phyloP scores from a whole-genome alignment of 768 basidiomycete species.

The Leccinum uliginosum region DNA sequence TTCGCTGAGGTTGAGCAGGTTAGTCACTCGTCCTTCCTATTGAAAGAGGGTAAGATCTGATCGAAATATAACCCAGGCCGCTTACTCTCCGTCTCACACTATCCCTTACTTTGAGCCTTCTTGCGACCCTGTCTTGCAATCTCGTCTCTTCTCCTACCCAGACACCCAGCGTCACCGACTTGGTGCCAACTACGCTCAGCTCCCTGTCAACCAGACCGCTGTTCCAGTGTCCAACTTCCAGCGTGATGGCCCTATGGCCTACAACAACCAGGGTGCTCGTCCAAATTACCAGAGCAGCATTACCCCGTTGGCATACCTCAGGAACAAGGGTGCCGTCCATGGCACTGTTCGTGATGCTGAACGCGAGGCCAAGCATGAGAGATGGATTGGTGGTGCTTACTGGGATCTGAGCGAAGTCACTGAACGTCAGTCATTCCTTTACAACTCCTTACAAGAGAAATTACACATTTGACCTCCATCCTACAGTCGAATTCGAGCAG shows the following conservation, averaged over 20 bases:
- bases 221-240: constrained; percentile 85
- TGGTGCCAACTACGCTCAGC: constrained; percentile 75
- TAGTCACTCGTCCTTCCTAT: constrained; percentile 29
- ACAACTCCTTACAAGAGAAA: neutral
- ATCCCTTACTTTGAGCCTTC: constrained; percentile 88
- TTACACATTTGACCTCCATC: neutral
- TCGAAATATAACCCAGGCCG: constrained; percentile 38
- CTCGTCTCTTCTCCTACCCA: constrained; percentile 92
- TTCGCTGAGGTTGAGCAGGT: constrained; percentile 96
- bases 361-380: constrained; percentile 56
- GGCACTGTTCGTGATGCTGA: constrained; percentile 36
- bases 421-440: constrained; percentile 56
- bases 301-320: constrained; percentile 62
- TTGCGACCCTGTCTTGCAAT: constrained; percentile 90
- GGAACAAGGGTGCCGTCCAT: constrained; percentile 43
- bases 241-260: constrained; percentile 69
- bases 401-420: constrained; percentile 70
- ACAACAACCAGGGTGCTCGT: constrained; percentile 74
- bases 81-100: constrained; percentile 86
- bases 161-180: constrained; percentile 86
- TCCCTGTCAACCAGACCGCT: constrained; percentile 83
- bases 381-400: constrained; percentile 66
- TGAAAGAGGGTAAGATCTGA: constrained; percentile 6
- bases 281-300: constrained; percentile 88
- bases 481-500: constrained; percentile 78